Evolutionary conservation across 768 basidiomycete genomes (phyloP).

Genomic region (Paxillus involutus): DNA sequence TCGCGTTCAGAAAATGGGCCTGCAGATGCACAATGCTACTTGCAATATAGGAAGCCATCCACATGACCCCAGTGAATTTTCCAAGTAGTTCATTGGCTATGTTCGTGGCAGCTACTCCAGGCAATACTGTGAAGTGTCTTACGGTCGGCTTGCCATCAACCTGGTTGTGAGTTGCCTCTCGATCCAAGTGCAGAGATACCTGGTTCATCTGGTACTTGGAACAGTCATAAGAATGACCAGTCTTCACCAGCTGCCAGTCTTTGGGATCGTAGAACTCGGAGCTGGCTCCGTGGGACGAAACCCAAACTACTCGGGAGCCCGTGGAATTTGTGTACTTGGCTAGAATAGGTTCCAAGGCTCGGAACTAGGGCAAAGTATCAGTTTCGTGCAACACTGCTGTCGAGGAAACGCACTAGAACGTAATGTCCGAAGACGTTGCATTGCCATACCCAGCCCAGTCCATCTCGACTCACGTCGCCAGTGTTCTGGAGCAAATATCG

Average conservation of each 20-base stretch:
- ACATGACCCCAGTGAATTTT: constrained; percentile 48
- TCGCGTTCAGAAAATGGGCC: constrained; percentile 1
- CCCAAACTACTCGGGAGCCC: constrained; percentile 73
- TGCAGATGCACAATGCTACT: constrained; percentile 26
- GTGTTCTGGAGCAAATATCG: constrained; percentile 53
- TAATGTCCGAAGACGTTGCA: constrained; percentile 85
- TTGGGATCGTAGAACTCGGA: constrained; percentile 53
- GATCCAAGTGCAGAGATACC: constrained; percentile 55
- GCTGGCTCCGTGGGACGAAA: constrained; percentile 66
- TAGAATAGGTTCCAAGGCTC: constrained; percentile 56
- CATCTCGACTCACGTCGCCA: constrained; percentile 64
- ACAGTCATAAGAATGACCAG: constrained; percentile 64
- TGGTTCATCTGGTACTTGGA: constrained; percentile 81
- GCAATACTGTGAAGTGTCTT: constrained; percentile 64
- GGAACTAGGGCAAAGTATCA: constrained; percentile 47
- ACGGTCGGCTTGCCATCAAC: constrained; percentile 9
- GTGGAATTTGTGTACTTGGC: constrained; percentile 39
- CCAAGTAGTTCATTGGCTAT: constrained; percentile 51
- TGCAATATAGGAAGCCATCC: constrained; percentile 63
- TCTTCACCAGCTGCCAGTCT: constrained; percentile 72
- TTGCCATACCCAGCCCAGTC: constrained; percentile 82
- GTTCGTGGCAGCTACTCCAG: constrained; percentile 68
- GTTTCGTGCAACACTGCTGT: background rate
- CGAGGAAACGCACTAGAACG: constrained; percentile 53
- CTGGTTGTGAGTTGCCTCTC: constrained; percentile 33